Base-by-base conservation (phyloP, 345 rosid species). In the Pugionium dolabratum region DNA sequence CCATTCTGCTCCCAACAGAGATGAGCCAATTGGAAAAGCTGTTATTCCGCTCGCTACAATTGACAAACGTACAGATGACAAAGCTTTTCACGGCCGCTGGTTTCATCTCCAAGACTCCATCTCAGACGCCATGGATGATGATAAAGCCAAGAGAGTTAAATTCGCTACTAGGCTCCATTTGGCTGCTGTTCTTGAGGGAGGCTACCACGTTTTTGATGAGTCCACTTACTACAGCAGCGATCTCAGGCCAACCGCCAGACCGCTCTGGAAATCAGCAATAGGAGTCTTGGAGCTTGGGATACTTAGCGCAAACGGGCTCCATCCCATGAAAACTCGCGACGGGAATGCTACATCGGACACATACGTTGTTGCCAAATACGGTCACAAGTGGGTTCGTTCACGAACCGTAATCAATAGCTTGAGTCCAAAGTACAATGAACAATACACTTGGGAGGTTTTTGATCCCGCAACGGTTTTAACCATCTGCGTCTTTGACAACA, bases 191-290 rank as follows among this genome's bases (percentile, higher is more conserved):
- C 66, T 85, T 7, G 90, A 85, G 4, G 87, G 87, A 8, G 82
- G 81, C 35, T 85, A 85, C 54, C 85, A 85, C 47, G 90, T 85
- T 32, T 59, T 85, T 6, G 85, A 83, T 8, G 90, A 83, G 59
- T 72, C 87, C 4, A 75, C 82, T 0, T 61, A 66, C 41, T 66
- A 79, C 68, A 75, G 81, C 54, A 80, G 87, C 25, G 90, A 85
- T 73, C 76, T 83, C 7, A 73, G 77, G 28, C 76, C 87, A 5
- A 74, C 82, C 0, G 78, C 85, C 0, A 78, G 62, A 32, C 65
- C 40, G 53, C 73, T 82, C 7, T 75, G 78, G 84, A 76, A 78
- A 62, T 18, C 43, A 10, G 46, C 52, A 32, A 76, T 83, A 6
- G 90, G 90, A 25, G 49, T 69, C 6, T 46, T 85, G 55, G 87